Percentiles rank a stretch among this genome's conserved stretches.
Conservation (phyloP, 2,329 filamentous ascomycete species). For the Pseudogymnoascus sp. region DNA sequence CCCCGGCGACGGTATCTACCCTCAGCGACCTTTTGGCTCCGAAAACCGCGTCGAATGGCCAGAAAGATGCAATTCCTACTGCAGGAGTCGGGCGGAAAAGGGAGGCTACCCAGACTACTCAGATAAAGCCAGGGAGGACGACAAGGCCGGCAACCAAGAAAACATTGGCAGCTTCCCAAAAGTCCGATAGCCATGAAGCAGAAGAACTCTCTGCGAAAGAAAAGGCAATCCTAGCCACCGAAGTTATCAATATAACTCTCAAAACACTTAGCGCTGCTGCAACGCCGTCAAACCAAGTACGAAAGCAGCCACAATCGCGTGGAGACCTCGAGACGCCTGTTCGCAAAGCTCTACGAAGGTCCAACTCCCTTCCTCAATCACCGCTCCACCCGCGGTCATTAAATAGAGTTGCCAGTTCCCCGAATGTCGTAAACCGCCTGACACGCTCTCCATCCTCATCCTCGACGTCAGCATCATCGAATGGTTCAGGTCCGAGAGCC, state of each 20-base stretch:
- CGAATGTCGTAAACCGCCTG: conserved; percentile 39
- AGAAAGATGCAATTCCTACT: conserved; percentile 9
- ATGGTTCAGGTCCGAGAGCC: conserved; percentile 28
- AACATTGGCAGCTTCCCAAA: conserved; percentile 18
- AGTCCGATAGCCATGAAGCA: background rate
- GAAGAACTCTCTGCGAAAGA: conserved; percentile 47
- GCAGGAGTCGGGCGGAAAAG: background rate
- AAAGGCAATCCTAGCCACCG: conserved; percentile 58
- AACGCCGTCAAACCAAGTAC: conserved; percentile 34
- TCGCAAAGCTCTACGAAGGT: conserved; percentile 40
- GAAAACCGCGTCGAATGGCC: conserved; percentile 19
- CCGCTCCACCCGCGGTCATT: conserved; percentile 53
- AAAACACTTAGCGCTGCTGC: conserved; percentile 60
- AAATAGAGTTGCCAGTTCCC: conserved; percentile 52
- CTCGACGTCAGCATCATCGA: conserved; percentile 14
- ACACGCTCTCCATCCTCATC: conserved; percentile 31
- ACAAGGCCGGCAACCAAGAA: conserved; percentile 28
- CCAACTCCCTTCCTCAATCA: conserved; percentile 49
- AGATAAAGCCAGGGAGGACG: conserved; percentile 14
- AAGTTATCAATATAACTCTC: conserved; percentile 62
- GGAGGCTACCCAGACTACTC: conserved; percentile 5
- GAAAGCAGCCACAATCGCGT: conserved; percentile 23
- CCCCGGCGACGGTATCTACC: conserved; percentile 35
- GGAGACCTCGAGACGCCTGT: conserved; percentile 31
- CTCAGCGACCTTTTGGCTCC: conserved; percentile 39